These are phyloP conservation scores for Solanum aculeatissimum DNA, from an alignment of 305 asterid genomes.

Conservation along the genomic window DNA sequence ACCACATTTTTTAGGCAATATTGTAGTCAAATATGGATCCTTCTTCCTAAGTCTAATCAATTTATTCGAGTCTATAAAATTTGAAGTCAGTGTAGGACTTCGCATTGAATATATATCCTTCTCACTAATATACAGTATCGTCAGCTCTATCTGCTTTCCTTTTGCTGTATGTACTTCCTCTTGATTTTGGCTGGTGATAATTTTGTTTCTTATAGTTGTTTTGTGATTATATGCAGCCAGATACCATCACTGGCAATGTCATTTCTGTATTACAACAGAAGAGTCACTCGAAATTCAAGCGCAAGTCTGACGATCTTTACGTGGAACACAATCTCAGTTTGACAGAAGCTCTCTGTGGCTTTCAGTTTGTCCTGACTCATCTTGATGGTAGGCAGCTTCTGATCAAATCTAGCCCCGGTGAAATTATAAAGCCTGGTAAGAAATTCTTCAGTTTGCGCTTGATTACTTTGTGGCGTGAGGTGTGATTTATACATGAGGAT, in stretches of 20 bases:
- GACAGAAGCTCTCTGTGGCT: conserved; percentile 57
- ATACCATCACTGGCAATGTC: conserved; percentile 46
- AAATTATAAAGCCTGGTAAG: conserved; percentile 58
- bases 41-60: background rate
- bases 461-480: background rate
- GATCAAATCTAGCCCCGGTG: conserved; percentile 50
- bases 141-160: background rate
- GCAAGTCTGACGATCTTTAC: conserved; percentile 46
- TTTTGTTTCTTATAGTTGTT: background rate
- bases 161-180: background rate
- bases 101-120: background rate
- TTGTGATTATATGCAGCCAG: conserved; percentile 38
- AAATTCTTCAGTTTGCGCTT: background rate
- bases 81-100: background rate
- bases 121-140: background rate
- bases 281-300: conserved; percentile 44
- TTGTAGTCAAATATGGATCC: background rate
- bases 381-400: conserved; percentile 56
- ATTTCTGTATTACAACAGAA: conserved; percentile 42
- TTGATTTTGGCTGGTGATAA: background rate
- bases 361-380: conserved; percentile 48
- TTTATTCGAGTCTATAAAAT: background rate
- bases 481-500: background rate
- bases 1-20: background rate
- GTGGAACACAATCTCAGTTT: conserved; percentile 38